These are phyloP conservation scores for Pyrrhoderma noxium DNA, from an alignment of 1,284 basidiomycete species.

Conservation along the genomic window DNA sequence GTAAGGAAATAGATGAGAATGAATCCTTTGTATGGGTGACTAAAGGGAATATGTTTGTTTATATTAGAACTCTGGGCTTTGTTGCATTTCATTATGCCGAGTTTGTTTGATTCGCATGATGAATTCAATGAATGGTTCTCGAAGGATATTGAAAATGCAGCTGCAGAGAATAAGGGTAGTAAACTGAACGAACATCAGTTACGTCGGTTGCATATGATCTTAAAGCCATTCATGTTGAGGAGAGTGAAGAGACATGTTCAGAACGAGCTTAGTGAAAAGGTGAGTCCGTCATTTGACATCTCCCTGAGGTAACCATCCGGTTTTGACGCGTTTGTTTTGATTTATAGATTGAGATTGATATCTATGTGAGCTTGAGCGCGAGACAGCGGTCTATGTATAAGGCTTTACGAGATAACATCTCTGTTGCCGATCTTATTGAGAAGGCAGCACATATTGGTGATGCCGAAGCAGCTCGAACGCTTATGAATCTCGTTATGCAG, in stretches of 20 bases:
- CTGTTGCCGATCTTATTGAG: conserved; percentile 89
- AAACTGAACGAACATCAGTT: conserved; percentile 95
- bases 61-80: conserved; percentile 95
- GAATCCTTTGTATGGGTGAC: conserved; percentile 2
- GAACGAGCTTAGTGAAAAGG: conserved; percentile 99
- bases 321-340: background rate
- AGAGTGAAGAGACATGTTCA: conserved; percentile 98
- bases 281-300: conserved; percentile 25
- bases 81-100: conserved; percentile 99
- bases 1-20: conserved; percentile 48
- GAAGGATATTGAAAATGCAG: conserved; percentile 97
- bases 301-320: background rate
- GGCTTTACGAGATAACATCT: conserved; percentile 86
- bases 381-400: conserved; percentile 92
- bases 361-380: conserved; percentile 92
- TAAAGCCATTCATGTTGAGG: conserved; percentile 99
- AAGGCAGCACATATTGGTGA: conserved; percentile 88
- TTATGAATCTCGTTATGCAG: conserved; percentile 99
- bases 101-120: conserved; percentile 97
- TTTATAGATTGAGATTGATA: conserved; percentile 87
- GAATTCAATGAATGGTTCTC: conserved; percentile 99
- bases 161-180: conserved; percentile 77
- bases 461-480: conserved; percentile 81
- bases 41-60: conserved; percentile 17
- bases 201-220: conserved; percentile 94